Conservation (phyloP, 2,329 filamentous ascomycete genomes). For the Neospermospora avenae region DNA sequence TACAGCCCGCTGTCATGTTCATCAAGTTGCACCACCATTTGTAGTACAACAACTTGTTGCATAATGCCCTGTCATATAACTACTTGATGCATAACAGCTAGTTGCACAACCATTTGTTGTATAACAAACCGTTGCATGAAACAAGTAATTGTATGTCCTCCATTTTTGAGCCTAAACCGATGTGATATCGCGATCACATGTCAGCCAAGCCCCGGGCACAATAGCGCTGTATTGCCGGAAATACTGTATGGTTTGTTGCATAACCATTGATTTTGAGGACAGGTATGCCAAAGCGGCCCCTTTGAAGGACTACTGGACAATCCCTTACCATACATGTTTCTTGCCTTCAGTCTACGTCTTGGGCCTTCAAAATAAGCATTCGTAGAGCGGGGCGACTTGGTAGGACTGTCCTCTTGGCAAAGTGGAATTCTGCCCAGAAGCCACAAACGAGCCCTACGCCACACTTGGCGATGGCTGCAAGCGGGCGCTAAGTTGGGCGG, state of each 20-base stretch:
- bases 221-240: not conserved
- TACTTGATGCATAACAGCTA: not conserved
- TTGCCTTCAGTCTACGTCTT: too few species aligned
- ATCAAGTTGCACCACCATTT: slow-evolving; percentile 2
- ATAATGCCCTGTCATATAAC: slow-evolving; percentile 1
- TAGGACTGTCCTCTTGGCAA: not conserved
- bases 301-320: too few species aligned
- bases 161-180: not conserved
- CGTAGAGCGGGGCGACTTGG: not conserved
- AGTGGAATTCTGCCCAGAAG: not conserved
- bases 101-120: slow-evolving; percentile 2
- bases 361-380: not conserved
- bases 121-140: not conserved
- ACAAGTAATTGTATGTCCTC: not conserved
- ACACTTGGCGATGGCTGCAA: not conserved
- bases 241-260: too few species aligned
- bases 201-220: not conserved
- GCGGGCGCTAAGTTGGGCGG: not conserved
- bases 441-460: not conserved
- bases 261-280: too few species aligned
- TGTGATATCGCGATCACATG: not conserved
- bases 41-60: not conserved
- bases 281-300: too few species aligned
- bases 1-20: not conserved
- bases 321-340: too few species aligned